Evolutionary conservation across 2,329 filamentous ascomycete species (phyloP).

Genomic region (Trichophaea hybrida): DNA sequence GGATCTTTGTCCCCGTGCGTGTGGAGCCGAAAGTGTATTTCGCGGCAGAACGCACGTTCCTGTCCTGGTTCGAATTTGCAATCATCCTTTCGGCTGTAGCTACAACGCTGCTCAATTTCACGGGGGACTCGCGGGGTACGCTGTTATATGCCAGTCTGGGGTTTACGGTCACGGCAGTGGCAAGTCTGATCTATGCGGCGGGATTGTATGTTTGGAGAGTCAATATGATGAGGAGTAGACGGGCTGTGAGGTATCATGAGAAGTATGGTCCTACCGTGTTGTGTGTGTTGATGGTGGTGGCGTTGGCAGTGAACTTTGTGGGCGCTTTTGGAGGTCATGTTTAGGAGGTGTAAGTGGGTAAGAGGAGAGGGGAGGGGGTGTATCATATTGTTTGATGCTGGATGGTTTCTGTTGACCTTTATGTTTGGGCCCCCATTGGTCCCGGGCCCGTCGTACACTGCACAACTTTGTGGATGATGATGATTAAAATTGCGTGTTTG

Average conservation of each 20-base stretch:
- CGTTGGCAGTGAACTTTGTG: conserved; percentile 51
- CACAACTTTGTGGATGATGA: too few relatives aligned
- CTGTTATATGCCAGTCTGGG: conserved; percentile 56
- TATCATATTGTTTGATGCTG: not conserved
- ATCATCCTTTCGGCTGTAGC: conserved; percentile 87
- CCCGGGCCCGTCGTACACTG: too few relatives aligned
- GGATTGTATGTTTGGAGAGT: conserved; percentile 80
- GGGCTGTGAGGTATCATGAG: conserved; percentile 85
- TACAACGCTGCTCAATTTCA: conserved; percentile 70
- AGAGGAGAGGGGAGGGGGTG: not conserved
- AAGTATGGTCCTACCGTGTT: conserved; percentile 68
- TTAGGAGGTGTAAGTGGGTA: not conserved
- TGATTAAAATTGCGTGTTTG: too few relatives aligned
- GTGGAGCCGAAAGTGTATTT: conserved; percentile 98
- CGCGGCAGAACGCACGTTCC: conserved; percentile 86
- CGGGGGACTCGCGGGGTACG: conserved; percentile 42
- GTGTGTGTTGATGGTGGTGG: conserved; percentile 56
- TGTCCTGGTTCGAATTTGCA: conserved; percentile 94
- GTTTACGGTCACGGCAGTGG: conserved; percentile 68
- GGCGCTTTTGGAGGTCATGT: not conserved
- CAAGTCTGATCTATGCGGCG: conserved; percentile 69
- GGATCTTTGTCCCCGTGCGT: conserved; percentile 84
- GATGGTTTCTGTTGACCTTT: not conserved
- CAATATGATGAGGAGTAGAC: conserved; percentile 64
- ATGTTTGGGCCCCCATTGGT: not conserved